Base-by-base conservation (phyloP, 306 rosid genomes). In the Trifolium repens region DNA sequence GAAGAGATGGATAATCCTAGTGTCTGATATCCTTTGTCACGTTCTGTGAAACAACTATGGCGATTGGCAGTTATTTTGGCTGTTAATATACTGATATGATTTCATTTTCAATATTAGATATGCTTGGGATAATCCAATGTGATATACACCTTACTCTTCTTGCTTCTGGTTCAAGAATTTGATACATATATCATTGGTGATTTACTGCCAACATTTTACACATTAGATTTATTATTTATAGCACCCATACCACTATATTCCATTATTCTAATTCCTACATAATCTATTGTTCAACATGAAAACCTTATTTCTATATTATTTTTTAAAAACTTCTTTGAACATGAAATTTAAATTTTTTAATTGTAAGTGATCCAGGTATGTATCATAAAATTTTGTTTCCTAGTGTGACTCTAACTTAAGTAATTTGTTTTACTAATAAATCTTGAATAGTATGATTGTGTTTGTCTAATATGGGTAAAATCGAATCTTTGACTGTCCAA, bases 401-500 rank as follows among this genome's bases (percentile, higher is more conserved):
- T 37, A 22, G 5, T 26, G 54, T 73, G 75, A 14, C 55, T 27
- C 11, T 49, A n/a, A 76, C 37, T 24, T 53, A n/a, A 39, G 22
- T 53, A 30, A 14, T 39, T 73, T 60, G 14, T 52, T 61, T 75
- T 63, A 8, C 66, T 60, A 30, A 30, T 68, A 30, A 30, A 30
- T 62, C 26, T 54, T 22, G 30, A 46, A 22, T 37, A 19, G 12
- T 66, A 59, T 68, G 53, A 15, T 9, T 22, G 35, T 40, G 12
- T 57, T 52, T 46, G 59, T 39, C 15, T 30, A 15, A 13, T 71
- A 53, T 71, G 39, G 59, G 27, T 27, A 32, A 67, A 80, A 64
- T 44, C 13, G 68, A 19, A 59, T 26, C 40, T 27, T 69, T 81
- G 73, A 39, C 5, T 59, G 65, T 69, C 46, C 43, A 27, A 9